These are phyloP conservation scores for Urtica urens DNA, from an alignment of 306 rosid genomes.

Conservation along the genomic window DNA sequence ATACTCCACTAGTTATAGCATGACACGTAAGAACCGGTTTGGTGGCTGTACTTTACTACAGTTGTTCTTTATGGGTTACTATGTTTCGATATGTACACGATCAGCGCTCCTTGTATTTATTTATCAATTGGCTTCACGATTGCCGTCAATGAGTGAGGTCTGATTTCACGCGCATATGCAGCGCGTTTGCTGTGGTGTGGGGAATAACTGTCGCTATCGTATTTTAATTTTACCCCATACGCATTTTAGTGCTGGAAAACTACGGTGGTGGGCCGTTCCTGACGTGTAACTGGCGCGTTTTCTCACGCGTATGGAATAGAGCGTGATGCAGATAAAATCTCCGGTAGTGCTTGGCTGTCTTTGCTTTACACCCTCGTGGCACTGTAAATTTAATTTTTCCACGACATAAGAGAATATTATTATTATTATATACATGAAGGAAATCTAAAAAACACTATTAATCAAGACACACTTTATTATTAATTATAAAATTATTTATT, in stretches of 20 bases:
- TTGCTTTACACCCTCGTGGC: slow-evolving; percentile 11
- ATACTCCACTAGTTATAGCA: not conserved
- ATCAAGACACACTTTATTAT: no score
- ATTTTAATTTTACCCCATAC: slow-evolving; percentile 26
- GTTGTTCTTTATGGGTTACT: no score
- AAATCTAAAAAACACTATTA: no score
- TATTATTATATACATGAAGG: no score
- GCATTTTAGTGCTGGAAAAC: slow-evolving; percentile 27
- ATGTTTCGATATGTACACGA: slow-evolving; percentile 1
- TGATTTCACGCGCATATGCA: slow-evolving; percentile 25
- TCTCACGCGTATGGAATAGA: slow-evolving; percentile 20
- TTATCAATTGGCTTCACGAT: slow-evolving; percentile 12
- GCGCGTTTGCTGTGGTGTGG: slow-evolving; percentile 24
- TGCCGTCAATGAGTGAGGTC: slow-evolving; percentile 5
- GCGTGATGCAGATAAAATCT: slow-evolving; percentile 13
- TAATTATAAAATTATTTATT: no score
- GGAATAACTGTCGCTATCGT: slow-evolving; percentile 37
- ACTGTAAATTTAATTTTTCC: no score
- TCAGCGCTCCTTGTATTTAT: not conserved
- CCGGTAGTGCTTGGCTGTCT: slow-evolving; percentile 24
- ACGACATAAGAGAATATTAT: no score
- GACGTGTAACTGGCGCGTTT: slow-evolving; percentile 40
- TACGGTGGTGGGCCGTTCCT: slow-evolving; percentile 17
- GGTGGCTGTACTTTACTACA: slow-evolving; percentile 17
- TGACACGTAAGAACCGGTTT: slow-evolving; percentile 29